These are phyloP conservation scores for Lentinus tigrinus DNA, from an alignment of 768 basidiomycete species.

Conservation along the genomic window DNA sequence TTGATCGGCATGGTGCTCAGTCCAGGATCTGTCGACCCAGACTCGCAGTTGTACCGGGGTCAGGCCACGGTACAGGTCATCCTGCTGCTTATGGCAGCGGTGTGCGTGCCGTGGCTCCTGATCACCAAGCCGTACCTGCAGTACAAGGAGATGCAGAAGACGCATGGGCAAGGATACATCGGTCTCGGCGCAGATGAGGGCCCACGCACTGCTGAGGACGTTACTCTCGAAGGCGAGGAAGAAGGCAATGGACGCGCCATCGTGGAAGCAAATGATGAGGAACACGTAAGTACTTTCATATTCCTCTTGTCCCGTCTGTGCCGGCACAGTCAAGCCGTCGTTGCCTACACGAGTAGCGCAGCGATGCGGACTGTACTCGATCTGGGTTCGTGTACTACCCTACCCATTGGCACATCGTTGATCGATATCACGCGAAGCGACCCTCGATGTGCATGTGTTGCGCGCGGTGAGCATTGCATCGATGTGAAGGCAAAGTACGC, in stretches of 20 bases:
- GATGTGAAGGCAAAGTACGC: too few relatives aligned
- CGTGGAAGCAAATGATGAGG: constrained; percentile 71
- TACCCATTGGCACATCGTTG: too few relatives aligned
- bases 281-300: constrained; percentile 54
- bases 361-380: too few relatives aligned
- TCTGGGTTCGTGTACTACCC: too few relatives aligned
- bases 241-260: constrained; percentile 76
- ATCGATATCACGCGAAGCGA: too few relatives aligned
- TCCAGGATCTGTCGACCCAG: constrained; percentile 74
- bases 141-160: constrained; percentile 87
- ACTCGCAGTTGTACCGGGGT: constrained; percentile 77
- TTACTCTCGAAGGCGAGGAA: constrained; percentile 72
- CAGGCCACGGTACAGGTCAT: constrained; percentile 84
- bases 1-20: constrained; percentile 94
- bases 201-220: constrained; percentile 52
- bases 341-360: too few relatives aligned
- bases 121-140: constrained; percentile 87
- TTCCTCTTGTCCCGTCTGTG: too few relatives aligned
- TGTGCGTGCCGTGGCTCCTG: constrained; percentile 96
- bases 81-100: constrained; percentile 70
- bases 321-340: too few relatives aligned
- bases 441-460: background rate
- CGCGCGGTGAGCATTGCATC: too few relatives aligned
- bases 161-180: constrained; percentile 81
- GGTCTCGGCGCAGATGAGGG: constrained; percentile 62